These are phyloP conservation scores for Irpex sp. DNA, from an alignment of 1,284 basidiomycete genomes.

Conservation along the genomic window DNA sequence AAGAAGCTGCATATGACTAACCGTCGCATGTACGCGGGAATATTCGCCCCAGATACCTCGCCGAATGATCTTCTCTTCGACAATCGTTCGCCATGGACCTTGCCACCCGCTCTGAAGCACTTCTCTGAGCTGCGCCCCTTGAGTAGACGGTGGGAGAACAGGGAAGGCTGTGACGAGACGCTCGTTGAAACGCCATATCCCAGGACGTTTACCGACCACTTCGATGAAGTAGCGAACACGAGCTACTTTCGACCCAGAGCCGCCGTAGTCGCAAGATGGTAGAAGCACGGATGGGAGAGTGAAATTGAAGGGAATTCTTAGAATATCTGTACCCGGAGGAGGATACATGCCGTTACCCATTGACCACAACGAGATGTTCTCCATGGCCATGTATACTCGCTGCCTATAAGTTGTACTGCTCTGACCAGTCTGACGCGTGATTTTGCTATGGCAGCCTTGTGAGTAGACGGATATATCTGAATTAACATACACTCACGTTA, in stretches of 20 bases:
- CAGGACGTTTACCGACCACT: conserved; percentile 16
- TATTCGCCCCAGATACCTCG: conserved; percentile 18
- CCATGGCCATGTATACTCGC: background rate
- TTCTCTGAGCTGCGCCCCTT: conserved; percentile 3
- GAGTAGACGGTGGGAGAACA: conserved; percentile 15
- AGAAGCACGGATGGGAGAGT: conserved; percentile 15
- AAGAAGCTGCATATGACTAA: too few relatives aligned
- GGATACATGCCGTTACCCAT: conserved; percentile 17
- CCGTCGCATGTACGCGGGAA: conserved; percentile 14
- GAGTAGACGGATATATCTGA: background rate
- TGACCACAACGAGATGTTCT: conserved; percentile 17
- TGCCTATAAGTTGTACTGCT: background rate
- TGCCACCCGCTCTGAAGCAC: background rate
- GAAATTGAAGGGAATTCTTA: conserved; percentile 20
- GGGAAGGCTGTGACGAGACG: conserved; percentile 10
- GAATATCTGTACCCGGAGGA: conserved; percentile 15
- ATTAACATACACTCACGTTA: conserved; percentile 13
- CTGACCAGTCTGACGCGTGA: background rate
- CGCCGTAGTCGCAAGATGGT: conserved; percentile 17
- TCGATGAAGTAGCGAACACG: conserved; percentile 17
- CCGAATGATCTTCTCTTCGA: conserved; percentile 12
- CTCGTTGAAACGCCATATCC: conserved; percentile 12
- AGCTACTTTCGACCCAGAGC: background rate
- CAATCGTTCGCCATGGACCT: conserved; percentile 3
- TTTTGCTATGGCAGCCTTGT: background rate